Percentiles rank a stretch among this genome's conserved stretches.
phyloP scores from a whole-genome alignment of 1,284 basidiomycete genomes.

The Moniliella sp. region DNA sequence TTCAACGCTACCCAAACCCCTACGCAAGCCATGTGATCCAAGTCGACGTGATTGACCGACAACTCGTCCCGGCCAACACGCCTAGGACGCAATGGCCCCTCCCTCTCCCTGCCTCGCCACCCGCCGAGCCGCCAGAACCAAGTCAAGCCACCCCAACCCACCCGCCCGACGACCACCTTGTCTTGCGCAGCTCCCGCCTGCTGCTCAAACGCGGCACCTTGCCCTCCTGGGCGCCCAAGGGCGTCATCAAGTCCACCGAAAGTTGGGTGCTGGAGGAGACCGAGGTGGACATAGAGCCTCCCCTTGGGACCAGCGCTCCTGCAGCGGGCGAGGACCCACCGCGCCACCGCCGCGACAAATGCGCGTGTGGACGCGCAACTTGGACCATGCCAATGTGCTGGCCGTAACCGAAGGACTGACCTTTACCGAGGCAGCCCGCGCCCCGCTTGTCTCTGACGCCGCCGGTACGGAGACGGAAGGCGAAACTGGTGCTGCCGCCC shows the following conservation, averaged over 20 bases:
- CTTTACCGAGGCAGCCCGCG: slow-evolving; percentile 8
- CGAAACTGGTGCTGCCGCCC: no score
- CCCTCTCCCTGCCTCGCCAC: background rate
- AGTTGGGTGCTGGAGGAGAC: slow-evolving; percentile 33
- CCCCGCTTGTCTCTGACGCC: no score
- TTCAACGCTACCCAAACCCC: slow-evolving; percentile 87
- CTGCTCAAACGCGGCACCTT: slow-evolving; percentile 74
- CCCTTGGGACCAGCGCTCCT: slow-evolving; percentile 5
- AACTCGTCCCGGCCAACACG: slow-evolving; percentile 9
- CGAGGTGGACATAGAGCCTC: slow-evolving; percentile 23
- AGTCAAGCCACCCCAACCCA: no score
- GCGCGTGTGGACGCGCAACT: slow-evolving; percentile 28
- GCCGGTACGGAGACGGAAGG: no score
- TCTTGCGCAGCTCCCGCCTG: slow-evolving; percentile 65
- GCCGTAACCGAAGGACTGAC: slow-evolving; percentile 24
- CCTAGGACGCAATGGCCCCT: slow-evolving; percentile 7
- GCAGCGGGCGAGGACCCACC: background rate
- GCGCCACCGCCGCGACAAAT: slow-evolving; percentile 13
- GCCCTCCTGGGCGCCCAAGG: slow-evolving; percentile 69
- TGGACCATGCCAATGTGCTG: slow-evolving; percentile 26
- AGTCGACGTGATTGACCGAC: slow-evolving; percentile 73
- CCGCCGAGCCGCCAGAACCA: slow-evolving; percentile 6
- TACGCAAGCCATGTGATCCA: slow-evolving; percentile 79
- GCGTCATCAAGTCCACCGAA: slow-evolving; percentile 41
- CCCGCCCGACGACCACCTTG: no score